Percentiles rank a stretch among this genome's conserved stretches.
phyloP scores from a whole-genome alignment of 2,329 filamentous ascomycete genomes.

The Cladosporium sp. region DNA sequence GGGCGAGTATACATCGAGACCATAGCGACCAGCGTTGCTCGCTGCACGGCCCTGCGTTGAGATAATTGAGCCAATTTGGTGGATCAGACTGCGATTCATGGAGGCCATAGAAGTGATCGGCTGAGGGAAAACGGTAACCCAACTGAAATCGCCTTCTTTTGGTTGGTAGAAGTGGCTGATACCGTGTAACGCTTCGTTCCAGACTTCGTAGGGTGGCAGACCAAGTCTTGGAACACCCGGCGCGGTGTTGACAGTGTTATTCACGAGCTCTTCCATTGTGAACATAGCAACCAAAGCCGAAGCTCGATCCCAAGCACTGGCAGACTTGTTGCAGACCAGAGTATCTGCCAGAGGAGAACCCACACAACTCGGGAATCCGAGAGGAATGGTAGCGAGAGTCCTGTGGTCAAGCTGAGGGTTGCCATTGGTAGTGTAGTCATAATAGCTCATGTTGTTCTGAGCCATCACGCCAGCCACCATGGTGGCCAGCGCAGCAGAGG shows the following conservation, averaged over 20 bases:
- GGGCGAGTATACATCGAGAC: conserved; percentile 58
- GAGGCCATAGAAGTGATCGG: conserved; percentile 58
- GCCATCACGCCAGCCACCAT: neutral
- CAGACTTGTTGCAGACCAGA: conserved; percentile 1
- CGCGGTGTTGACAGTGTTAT: conserved; percentile 43
- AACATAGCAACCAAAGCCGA: conserved; percentile 7
- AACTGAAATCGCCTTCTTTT: conserved; percentile 42
- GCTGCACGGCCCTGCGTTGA: conserved; percentile 60
- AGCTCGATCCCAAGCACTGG: conserved; percentile 5
- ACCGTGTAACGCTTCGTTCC: conserved; percentile 57
- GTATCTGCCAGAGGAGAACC: conserved; percentile 2
- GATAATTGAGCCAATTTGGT: conserved; percentile 50
- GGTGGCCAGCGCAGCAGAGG: neutral
- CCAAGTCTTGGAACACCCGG: conserved; percentile 52
- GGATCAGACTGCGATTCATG: conserved; percentile 58
- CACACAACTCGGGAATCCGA: neutral
- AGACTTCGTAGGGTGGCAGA: conserved; percentile 54
- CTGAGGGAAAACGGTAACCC: conserved; percentile 60
- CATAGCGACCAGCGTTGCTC: conserved; percentile 44
- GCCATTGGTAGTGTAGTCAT: conserved; percentile 8
- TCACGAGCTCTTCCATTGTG: conserved; percentile 10
- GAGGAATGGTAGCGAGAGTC: conserved; percentile 5
- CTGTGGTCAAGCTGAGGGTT: conserved; percentile 4
- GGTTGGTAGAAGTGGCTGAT: conserved; percentile 11
- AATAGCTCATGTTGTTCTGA: conserved; percentile 9